phyloP scores from a whole-genome alignment of 1,284 basidiomycete genomes.

The Rhodotorula mucilaginosa region DNA sequence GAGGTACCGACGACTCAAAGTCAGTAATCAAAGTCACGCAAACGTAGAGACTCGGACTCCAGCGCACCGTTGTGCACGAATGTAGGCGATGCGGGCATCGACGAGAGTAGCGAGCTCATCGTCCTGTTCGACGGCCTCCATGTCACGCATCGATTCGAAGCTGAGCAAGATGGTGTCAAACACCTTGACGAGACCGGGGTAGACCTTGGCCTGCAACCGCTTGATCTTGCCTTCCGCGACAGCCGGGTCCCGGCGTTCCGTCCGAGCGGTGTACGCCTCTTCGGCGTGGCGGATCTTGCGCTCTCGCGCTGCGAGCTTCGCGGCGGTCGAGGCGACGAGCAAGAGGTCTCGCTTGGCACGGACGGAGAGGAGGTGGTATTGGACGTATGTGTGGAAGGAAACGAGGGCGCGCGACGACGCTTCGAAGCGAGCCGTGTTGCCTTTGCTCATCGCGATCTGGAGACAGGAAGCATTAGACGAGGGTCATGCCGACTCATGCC shows the following conservation, averaged over 20 bases:
- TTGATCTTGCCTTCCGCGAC: slow-evolving; percentile 21
- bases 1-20: not conserved
- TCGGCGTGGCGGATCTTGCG: slow-evolving; percentile 45
- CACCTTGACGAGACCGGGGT: slow-evolving; percentile 80
- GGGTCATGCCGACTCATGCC: slow-evolving; percentile 1
- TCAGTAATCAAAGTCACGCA: not conserved
- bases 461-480: no score
- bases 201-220: slow-evolving; percentile 54
- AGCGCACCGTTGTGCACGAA: slow-evolving; percentile 67
- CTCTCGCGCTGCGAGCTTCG: slow-evolving; percentile 45
- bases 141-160: slow-evolving; percentile 72
- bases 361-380: slow-evolving; percentile 77
- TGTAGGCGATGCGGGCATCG: slow-evolving; percentile 70
- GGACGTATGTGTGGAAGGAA: slow-evolving; percentile 79
- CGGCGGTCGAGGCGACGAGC: slow-evolving; percentile 66
- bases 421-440: slow-evolving; percentile 43
- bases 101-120: slow-evolving; percentile 73
- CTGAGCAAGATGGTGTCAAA: slow-evolving; percentile 81
- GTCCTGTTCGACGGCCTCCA: slow-evolving; percentile 82
- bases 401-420: slow-evolving; percentile 54
- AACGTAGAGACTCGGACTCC: not conserved
- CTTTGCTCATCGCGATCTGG: slow-evolving; percentile 51
- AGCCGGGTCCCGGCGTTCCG: slow-evolving; percentile 44
- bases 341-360: slow-evolving; percentile 84
- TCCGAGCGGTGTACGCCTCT: slow-evolving; percentile 16